Evolutionary conservation across 1,139 yeast genomes (phyloP), one percentile per base, ranked within the genome.

Genomic region (Suhomyces maxii): DNA sequence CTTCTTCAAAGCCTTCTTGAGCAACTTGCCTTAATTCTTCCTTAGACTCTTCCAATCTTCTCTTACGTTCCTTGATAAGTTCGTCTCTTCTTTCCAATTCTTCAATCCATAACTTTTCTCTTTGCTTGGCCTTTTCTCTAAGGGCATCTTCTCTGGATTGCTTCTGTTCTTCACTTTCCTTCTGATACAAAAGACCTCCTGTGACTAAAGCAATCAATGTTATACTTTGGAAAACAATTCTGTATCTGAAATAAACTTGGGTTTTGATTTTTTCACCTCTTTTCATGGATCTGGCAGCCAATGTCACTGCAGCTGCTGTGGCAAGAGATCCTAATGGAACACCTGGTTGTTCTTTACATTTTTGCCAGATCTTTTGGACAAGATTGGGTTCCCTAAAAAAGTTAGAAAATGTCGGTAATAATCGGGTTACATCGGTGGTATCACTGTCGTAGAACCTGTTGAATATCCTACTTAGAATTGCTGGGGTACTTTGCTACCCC

Each of bases 31-130:
- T 53, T 54, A 75, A 67, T 53, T 74, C 79, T 23, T 59, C 58
- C 51, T 60, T 64, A 35, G 75, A 67, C 35, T 72, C 71, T 50
- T 71, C 75, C 47, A 68, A 58, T 48, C 79, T 60, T 51, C 72
- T 68, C 67, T 79, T 83, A 60, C 91, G 76, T 52, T 77, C 83
- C 63, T 86, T 84, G 47, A 85, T 82, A 49, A 82, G 84, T 8
- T 69, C 77, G 63, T 90, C 97, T 63, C 95, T 79, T 69, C 96
- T 80, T 62, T 90, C 80, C 63, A 90, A 76, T 64, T 90, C 98
- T 61, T 88, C 90, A 54, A 90, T 86, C 98, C 98, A 90, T 58
- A 90, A 64, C 58, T 73, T 76, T 61, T 90, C 97, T 71, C 98
- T 83, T 59, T 81, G 70, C 64, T 86, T 86, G 36, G 98, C 96